Base-by-base conservation (phyloP, 495 filamentous ascomycete species). In the Talaromyces adpressus region DNA sequence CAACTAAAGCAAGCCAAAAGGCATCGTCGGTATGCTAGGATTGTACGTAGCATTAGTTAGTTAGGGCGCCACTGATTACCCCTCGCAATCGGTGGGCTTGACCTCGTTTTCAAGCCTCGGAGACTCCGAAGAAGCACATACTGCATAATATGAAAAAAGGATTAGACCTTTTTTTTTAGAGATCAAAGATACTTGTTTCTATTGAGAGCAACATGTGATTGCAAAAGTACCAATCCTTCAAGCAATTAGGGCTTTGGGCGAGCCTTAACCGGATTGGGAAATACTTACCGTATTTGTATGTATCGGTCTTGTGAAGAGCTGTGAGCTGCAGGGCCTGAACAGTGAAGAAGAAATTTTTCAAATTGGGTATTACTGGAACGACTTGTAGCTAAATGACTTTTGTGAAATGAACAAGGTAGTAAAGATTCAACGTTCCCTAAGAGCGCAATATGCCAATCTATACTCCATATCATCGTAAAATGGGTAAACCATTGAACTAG, bases 401-500 rank as follows among this genome's bases (percentile, higher is more conserved):
- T 36, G 36, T 41, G 12, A 16, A 16, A 12, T 4, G 9, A 41
- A 16, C 2, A 36, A 27, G 8, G 36, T 4, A 41, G 36, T 4
- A 16, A 16, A 41, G 4, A 41, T 12, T n/a, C n/a, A n/a, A n/a
- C n/a, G n/a, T n/a, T 41, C 4, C 36, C 36, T 5, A 41, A 9
- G 14, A 1, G 9, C 9, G 3, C 0, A 16, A 41, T 14, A 49
- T 49, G n/a, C 45, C 18, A 20, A 18, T 54, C 51, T 54, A 54
- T 54, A 54, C 23, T 32, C 30, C 56, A 58, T 58, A 18, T 18
- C 56, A 32, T 58, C 56, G 27, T 58, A 36, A 22, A 34, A 54
- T 29, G 53, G 53, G 51, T 59, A 58, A 57, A 30, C 1, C 6
- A 57, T 53, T 23, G 20, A 47, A 64, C 16, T 2, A 59, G 32